Evolutionary conservation across 495 filamentous ascomycete genomes (phyloP).

Genomic region (Saxispiralis lemnorum): DNA sequence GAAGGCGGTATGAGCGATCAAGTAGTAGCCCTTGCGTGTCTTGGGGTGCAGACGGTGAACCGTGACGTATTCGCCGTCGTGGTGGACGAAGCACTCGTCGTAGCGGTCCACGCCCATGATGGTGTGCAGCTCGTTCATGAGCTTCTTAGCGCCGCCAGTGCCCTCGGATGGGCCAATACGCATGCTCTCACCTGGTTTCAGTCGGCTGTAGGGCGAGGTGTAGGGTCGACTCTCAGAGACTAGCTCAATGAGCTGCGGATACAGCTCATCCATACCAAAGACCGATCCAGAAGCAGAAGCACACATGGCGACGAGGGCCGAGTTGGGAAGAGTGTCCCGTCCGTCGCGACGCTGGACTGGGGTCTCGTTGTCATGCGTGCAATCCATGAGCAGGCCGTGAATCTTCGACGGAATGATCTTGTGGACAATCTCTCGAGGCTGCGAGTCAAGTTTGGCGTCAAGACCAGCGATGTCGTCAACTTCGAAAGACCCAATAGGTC

Average conservation of each 20-base stretch:
- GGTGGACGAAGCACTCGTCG: slow-evolving; percentile 88
- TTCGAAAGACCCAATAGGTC: slow-evolving; percentile 92
- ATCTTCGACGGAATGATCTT: slow-evolving; percentile 65
- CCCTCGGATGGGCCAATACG: slow-evolving; percentile 33
- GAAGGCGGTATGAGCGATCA: slow-evolving; percentile 88
- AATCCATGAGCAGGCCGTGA: slow-evolving; percentile 95
- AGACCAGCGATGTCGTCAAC: slow-evolving; percentile 38
- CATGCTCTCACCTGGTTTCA: slow-evolving; percentile 33
- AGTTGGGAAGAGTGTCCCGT: slow-evolving; percentile 86
- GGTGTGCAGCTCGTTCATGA: slow-evolving; percentile 81
- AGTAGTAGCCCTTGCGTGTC: slow-evolving; percentile 77
- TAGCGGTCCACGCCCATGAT: slow-evolving; percentile 88
- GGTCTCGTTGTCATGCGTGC: slow-evolving; percentile 95
- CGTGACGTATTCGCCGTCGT: slow-evolving; percentile 88
- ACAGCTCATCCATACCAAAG: slow-evolving; percentile 97
- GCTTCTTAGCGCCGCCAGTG: slow-evolving; percentile 74
- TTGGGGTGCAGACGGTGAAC: slow-evolving; percentile 87
- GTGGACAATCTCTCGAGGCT: slow-evolving; percentile 41
- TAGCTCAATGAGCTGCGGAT: slow-evolving; percentile 76
- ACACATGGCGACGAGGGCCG: slow-evolving; percentile 89
- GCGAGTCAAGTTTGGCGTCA: slow-evolving; percentile 25
- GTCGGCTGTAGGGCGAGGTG: slow-evolving; percentile 47
- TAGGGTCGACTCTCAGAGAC: slow-evolving; percentile 77
- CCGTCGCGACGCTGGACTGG: slow-evolving; percentile 92
- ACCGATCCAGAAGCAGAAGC: slow-evolving; percentile 84